phyloP scores from a whole-genome alignment of 2,329 filamentous ascomycete species.

The Keithomyces neogunnii region DNA sequence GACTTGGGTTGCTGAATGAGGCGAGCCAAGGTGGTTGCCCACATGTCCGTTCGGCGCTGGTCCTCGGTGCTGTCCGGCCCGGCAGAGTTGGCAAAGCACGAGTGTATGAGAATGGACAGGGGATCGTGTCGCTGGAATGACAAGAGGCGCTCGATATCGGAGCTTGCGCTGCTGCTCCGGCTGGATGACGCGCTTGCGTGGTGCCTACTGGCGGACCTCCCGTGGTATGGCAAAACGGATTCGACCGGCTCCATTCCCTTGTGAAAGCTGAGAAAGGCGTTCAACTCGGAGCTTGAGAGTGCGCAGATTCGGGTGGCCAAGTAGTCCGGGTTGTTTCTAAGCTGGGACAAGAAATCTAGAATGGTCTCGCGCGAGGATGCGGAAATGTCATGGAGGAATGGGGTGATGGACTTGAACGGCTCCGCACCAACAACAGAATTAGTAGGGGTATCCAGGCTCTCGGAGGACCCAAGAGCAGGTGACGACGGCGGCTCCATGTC shows the following conservation, averaged over 20 bases:
- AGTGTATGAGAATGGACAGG: constrained; percentile 75
- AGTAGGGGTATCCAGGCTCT: constrained; percentile 39
- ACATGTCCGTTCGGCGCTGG: constrained; percentile 69
- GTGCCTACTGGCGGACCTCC: constrained; percentile 37
- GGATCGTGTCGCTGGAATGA: constrained; percentile 87
- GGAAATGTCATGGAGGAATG: constrained; percentile 67
- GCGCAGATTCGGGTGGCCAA: constrained; percentile 73
- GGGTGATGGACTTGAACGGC: constrained; percentile 33
- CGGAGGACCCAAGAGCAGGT: constrained; percentile 33
- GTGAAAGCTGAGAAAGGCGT: constrained; percentile 68
- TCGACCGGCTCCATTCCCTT: constrained; percentile 74
- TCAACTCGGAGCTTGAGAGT: constrained; percentile 67
- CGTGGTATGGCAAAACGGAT: constrained; percentile 68
- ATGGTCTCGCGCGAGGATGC: constrained; percentile 66
- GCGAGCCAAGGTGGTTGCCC: constrained; percentile 80
- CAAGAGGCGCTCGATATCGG: constrained; percentile 71
- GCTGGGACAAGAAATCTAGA: constrained; percentile 68
- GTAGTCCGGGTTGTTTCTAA: constrained; percentile 82
- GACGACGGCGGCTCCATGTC: constrained; percentile 54
- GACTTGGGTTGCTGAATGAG: constrained; percentile 71
- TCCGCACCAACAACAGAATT: constrained; percentile 30
- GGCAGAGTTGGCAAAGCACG: constrained; percentile 79
- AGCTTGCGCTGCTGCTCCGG: constrained; percentile 35
- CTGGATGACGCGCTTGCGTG: constrained; percentile 37
- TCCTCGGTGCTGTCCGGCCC: constrained; percentile 77